Evolutionary conservation across 2,329 filamentous ascomycete genomes (phyloP).

Genomic region (Stachybotrys chlorohalonatus): DNA sequence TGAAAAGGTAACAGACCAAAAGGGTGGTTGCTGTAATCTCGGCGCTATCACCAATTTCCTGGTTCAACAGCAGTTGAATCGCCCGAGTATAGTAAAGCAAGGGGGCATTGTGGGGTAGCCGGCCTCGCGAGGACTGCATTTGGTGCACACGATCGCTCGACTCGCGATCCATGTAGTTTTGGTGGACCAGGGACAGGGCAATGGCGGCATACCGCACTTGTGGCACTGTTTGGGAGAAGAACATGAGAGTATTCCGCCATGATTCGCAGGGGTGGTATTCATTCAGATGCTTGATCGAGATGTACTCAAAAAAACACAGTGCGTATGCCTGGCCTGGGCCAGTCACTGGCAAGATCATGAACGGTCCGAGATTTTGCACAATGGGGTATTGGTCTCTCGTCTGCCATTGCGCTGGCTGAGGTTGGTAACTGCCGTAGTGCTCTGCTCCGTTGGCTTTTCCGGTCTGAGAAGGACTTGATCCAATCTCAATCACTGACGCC

Average conservation of each 20-base stretch:
- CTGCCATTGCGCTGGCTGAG: neutral
- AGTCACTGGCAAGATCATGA: constrained; percentile 12
- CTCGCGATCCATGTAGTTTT: constrained; percentile 11
- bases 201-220: constrained; percentile 23
- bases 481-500: neutral
- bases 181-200: constrained; percentile 18
- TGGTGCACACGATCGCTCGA: neutral
- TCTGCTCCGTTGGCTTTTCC: neutral
- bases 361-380: constrained; percentile 8
- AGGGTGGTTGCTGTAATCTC: constrained; percentile 22
- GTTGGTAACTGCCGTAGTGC: neutral
- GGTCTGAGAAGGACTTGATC: constrained; percentile 1
- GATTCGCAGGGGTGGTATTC: constrained; percentile 19
- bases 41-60: constrained; percentile 8
- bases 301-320: constrained; percentile 19
- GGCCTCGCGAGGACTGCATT: neutral
- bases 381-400: neutral
- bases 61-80: constrained; percentile 18
- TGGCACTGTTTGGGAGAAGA: constrained; percentile 23
- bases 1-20: constrained; percentile 29
- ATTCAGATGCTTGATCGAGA: constrained; percentile 17
- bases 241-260: constrained; percentile 24
- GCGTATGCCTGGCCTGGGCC: constrained; percentile 12
- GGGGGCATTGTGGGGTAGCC: constrained; percentile 9
- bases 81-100: constrained; percentile 19